phyloP scores from a whole-genome alignment of 495 filamentous ascomycete genomes.

The Talaromyces wortmannii region DNA sequence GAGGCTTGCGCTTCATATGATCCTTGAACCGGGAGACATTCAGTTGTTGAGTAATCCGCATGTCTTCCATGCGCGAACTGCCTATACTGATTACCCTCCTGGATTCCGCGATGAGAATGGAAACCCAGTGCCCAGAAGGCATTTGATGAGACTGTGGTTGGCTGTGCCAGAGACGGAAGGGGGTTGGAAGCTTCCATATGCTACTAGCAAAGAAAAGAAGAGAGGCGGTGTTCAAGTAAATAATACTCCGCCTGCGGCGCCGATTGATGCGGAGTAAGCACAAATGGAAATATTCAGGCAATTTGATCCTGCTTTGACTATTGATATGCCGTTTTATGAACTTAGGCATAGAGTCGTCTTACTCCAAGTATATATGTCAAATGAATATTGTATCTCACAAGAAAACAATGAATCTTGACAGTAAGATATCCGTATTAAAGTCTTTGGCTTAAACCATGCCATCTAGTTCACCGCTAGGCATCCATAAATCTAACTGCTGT shows the following conservation, averaged over 20 bases:
- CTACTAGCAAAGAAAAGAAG: constrained; percentile 76
- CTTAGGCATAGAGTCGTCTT: no score
- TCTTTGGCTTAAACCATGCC: no score
- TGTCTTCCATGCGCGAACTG: constrained; percentile 62
- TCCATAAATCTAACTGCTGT: no score
- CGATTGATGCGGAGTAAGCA: constrained; percentile 63
- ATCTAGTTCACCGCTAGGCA: no score
- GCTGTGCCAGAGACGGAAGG: constrained; percentile 74
- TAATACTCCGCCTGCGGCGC: constrained; percentile 59
- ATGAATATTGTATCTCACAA: no score
- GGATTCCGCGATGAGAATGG: no score
- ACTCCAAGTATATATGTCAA: no score
- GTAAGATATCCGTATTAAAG: no score
- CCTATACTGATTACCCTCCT: constrained; percentile 58
- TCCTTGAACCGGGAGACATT: constrained; percentile 73
- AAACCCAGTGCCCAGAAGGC: constrained; percentile 50
- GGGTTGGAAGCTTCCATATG: constrained; percentile 79
- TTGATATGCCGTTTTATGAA: no score
- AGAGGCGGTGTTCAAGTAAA: constrained; percentile 83
- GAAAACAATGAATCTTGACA: no score
- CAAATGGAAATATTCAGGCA: no score
- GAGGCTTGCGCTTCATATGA: constrained; percentile 63
- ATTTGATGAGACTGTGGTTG: constrained; percentile 84
- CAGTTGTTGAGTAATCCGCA: constrained; percentile 69
- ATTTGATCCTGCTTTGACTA: no score